Conservation (phyloP, 208 protist genomes). For the Acanthamoeba lenticulata region DNA sequence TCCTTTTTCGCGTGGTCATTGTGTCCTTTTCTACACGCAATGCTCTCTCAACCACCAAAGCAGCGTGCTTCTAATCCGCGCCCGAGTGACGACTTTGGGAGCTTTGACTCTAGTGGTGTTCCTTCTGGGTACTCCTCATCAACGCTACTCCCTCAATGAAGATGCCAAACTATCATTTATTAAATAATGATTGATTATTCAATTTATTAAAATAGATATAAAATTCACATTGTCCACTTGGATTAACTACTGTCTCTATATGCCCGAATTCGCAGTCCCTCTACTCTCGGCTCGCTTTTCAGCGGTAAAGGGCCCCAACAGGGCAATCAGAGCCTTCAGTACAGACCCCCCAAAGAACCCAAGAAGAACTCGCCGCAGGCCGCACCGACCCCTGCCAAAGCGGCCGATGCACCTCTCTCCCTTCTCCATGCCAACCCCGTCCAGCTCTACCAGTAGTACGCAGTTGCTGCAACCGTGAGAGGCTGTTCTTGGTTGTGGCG, state of each 20-base stretch:
- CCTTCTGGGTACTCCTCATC: background rate
- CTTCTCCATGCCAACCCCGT: slow-evolving; percentile 45
- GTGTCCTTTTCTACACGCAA: background rate
- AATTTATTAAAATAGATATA: slow-evolving; percentile 1
- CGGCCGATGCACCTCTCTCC: background rate
- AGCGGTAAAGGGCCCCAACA: background rate
- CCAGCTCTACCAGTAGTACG: slow-evolving; percentile 61
- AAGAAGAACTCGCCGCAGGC: background rate
- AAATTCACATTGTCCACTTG: background rate
- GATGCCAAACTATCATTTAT: background rate
- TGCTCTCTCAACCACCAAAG: background rate
- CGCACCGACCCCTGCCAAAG: background rate
- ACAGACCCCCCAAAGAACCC: slow-evolving; percentile 15
- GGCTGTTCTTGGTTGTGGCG: too few relatives aligned
- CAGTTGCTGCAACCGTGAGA: background rate
- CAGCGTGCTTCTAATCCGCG: background rate
- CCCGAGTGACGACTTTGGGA: background rate
- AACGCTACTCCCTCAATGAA: background rate
- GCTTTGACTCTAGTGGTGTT: background rate
- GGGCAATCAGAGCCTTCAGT: slow-evolving; percentile 57
- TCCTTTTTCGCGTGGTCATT: background rate
- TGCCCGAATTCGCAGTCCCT: background rate
- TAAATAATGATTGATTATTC: background rate
- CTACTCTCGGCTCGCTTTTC: slow-evolving; percentile 15
- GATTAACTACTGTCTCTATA: background rate